Base-by-base conservation (phyloP, 192 early-diverging fungal species). In the Coemansia javaensis region DNA sequence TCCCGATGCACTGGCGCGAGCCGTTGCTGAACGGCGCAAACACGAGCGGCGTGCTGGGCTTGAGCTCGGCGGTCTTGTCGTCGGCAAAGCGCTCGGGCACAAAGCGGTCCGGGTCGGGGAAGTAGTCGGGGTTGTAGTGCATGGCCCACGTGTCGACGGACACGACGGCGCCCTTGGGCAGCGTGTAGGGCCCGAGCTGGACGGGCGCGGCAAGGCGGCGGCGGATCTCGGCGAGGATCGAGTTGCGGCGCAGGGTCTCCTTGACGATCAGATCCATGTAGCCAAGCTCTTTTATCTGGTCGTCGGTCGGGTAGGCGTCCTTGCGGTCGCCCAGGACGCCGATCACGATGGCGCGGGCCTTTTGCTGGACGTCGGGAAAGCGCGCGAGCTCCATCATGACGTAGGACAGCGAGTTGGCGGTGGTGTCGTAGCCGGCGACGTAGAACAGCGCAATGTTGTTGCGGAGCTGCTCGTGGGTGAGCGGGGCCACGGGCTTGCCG, bases 1-100 rank as follows among this genome's bases (percentile, higher is more conserved):
- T 79, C 33, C 80, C 85, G 15, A 83, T 62, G 53, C 79, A 85
- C 56, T 79, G 64, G 33, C 77, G 77, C 12, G 64, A 40, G 2
- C 85, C 85, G 18, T 68, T 57, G 34, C 82, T 75, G 51, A 87
- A 87, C n/a, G 85, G 66, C 15, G 81, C 39, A 50, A 65, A 84
- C 9, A 67, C 27, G 38, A 71, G 64, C 2, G 58, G 52, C 20
- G 37, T 56, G 16, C 36, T 42, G 24, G 42, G 39, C 42, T 67
- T 79, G 35, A 71, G 33, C 20, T 46, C 71, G 9, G 51, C 30
- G 27, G 43, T 37, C 33, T 49, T 51, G 34, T 75, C 62, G 6
- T 74, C 66, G 7, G 59, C 52, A 61, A 75, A 79, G 7, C 77
- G 56, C 51, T 79, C 72, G 7, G 77, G 77, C 9, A 59, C 40